A percentile compares a stretch with the other conserved stretches of the same genome.
phyloP scores from a whole-genome alignment of 2,329 filamentous ascomycete genomes.

The Cercospora sojina region DNA sequence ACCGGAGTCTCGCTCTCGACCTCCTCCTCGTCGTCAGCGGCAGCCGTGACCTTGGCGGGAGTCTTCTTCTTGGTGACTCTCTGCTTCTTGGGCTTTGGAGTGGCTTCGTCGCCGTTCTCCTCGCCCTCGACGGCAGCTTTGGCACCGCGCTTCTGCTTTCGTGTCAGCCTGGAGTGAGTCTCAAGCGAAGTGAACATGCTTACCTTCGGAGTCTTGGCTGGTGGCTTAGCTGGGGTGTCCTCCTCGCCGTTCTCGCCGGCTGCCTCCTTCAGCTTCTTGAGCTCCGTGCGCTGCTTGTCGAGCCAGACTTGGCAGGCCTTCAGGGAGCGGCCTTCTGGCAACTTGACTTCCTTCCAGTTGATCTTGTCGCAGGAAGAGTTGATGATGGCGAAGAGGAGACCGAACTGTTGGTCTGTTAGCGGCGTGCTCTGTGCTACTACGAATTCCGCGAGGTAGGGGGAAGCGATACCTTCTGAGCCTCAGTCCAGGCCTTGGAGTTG shows the following conservation, averaged over 20 bases:
- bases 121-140: slow-evolving; percentile 22
- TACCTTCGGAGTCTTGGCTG: slow-evolving; percentile 18
- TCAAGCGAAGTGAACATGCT: neutral
- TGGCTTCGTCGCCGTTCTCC: slow-evolving; percentile 21
- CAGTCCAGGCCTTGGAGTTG: slow-evolving; percentile 35
- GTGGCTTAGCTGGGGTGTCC: slow-evolving; percentile 18
- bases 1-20: slow-evolving; percentile 1
- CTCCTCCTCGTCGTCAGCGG: slow-evolving; percentile 12
- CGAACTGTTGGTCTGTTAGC: slow-evolving; percentile 20
- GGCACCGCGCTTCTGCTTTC: slow-evolving; percentile 28
- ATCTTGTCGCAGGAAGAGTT: slow-evolving; percentile 28
- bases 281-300: slow-evolving; percentile 36
- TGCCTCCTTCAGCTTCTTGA: slow-evolving; percentile 26
- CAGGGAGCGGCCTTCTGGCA: slow-evolving; percentile 35
- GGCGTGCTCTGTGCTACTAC: neutral
- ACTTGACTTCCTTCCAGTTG: slow-evolving; percentile 32
- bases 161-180: slow-evolving; percentile 2
- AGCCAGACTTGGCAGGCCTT: slow-evolving; percentile 35
- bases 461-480: slow-evolving; percentile 34
- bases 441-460: neutral
- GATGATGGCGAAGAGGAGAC: slow-evolving; percentile 35
- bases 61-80: slow-evolving; percentile 23
- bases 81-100: slow-evolving; percentile 22
- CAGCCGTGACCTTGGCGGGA: slow-evolving; percentile 18
- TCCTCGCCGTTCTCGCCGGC: slow-evolving; percentile 15